These are phyloP conservation scores for Truncatella angustata DNA, from an alignment of 2,329 filamentous ascomycete species.

Conservation along the genomic window DNA sequence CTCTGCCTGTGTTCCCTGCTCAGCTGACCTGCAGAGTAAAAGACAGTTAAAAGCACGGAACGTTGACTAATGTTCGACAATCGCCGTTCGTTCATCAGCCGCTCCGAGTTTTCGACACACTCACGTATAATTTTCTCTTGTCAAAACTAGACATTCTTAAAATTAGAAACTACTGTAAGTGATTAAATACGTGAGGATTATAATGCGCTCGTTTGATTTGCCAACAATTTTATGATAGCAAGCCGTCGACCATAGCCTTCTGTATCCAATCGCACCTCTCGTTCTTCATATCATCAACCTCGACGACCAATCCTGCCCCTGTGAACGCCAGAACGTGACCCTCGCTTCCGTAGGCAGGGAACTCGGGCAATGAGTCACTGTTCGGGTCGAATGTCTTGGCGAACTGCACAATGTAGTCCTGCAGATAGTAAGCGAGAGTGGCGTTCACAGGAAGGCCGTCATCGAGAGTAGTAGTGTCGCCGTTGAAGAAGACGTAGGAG, in stretches of 20 bases:
- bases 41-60: too few species aligned
- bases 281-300: conserved; percentile 25
- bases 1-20: too few species aligned
- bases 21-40: too few species aligned
- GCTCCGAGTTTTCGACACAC: not conserved
- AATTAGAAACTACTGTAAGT: not conserved
- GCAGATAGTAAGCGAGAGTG: conserved; percentile 29
- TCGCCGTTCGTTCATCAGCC: too few species aligned
- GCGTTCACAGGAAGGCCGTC: conserved; percentile 24
- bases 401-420: conserved; percentile 35
- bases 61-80: too few species aligned
- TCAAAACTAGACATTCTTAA: too few species aligned
- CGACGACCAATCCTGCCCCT: conserved; percentile 12
- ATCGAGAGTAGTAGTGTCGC: conserved; percentile 24
- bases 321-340: conserved; percentile 18
- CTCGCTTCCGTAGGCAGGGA: conserved; percentile 22
- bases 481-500: conserved; percentile 50
- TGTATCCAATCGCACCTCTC: conserved; percentile 33
- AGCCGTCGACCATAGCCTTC: conserved; percentile 23
- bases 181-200: too few species aligned
- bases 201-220: too few species aligned
- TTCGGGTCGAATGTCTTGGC: conserved; percentile 30
- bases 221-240: not conserved
- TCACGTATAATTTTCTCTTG: too few species aligned
- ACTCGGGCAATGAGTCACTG: conserved; percentile 10